Evolutionary conservation across 169 alveolate genomes (phyloP).

Genomic region (Besnoitia besnoiti): DNA sequence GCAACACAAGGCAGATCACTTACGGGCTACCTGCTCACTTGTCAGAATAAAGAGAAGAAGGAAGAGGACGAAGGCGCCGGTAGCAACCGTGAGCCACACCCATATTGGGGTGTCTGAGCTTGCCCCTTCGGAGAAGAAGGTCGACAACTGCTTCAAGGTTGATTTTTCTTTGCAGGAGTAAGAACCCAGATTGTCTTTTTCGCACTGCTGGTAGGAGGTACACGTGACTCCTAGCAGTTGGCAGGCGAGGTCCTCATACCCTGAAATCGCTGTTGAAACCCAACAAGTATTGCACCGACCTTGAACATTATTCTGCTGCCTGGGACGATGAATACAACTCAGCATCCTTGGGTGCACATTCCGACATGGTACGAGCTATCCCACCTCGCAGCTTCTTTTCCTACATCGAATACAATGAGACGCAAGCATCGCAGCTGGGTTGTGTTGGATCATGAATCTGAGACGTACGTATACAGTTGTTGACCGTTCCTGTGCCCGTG

Average conservation of each 20-base stretch:
- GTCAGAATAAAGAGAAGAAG: neutral
- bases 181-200: neutral
- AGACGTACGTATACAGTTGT: constrained; percentile 64
- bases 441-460: neutral
- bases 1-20: too few species aligned
- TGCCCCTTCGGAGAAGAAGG: constrained; percentile 41
- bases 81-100: constrained; percentile 53
- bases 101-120: constrained; percentile 57
- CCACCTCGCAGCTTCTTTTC: too few species aligned
- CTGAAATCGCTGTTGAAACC: constrained; percentile 10
- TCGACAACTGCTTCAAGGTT: neutral
- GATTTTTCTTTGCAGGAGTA: constrained; percentile 12
- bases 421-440: too few species aligned
- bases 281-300: too few species aligned
- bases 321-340: too few species aligned
- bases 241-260: constrained; percentile 27
- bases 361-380: too few species aligned
- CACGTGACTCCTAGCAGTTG: neutral
- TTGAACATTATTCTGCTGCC: too few species aligned
- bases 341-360: too few species aligned
- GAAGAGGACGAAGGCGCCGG: neutral
- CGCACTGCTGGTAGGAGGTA: constrained; percentile 16
- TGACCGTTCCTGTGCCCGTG: constrained; percentile 59
- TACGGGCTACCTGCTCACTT: neutral
- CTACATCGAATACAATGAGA: too few species aligned